phyloP scores from a whole-genome alignment of 768 basidiomycete genomes.

The Psilocybe sp. region DNA sequence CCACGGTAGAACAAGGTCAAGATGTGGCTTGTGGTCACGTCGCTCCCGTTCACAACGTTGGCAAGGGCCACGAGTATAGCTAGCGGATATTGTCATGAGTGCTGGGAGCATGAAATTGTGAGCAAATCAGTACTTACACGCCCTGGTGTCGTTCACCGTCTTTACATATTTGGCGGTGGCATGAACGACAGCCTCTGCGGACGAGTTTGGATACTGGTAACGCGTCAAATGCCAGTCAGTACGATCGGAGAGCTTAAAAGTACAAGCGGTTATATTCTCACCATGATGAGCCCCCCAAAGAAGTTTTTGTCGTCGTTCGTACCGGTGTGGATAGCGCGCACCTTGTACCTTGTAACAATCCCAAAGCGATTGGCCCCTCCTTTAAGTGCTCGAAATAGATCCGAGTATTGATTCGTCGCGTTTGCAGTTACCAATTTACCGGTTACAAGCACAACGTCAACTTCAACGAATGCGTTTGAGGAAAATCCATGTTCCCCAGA shows the following conservation, averaged over 20 bases:
- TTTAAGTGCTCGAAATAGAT: constrained; percentile 43
- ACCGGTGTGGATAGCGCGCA: constrained; percentile 37
- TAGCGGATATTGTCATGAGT: constrained; percentile 9
- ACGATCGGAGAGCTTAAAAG: neutral
- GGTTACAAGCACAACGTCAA: constrained; percentile 41
- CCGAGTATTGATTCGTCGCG: constrained; percentile 35
- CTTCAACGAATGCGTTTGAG: constrained; percentile 31
- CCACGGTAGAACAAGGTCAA: constrained; percentile 35
- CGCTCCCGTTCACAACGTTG: constrained; percentile 20
- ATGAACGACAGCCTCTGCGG: constrained; percentile 32
- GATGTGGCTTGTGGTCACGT: constrained; percentile 21
- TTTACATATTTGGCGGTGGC: constrained; percentile 34
- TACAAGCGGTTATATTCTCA: constrained; percentile 21
- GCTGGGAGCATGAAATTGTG: neutral
- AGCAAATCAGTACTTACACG: constrained; percentile 25
- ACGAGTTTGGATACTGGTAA: constrained; percentile 33
- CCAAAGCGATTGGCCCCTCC: constrained; percentile 45
- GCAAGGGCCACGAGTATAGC: constrained; percentile 24
- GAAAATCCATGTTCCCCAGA: constrained; percentile 38
- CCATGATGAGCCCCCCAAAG: constrained; percentile 37
- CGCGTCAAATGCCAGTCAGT: neutral
- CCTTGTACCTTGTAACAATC: constrained; percentile 41
- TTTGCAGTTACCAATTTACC: constrained; percentile 40
- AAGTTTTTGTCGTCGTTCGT: constrained; percentile 32
- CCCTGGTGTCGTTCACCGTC: constrained; percentile 34